Percentiles rank a stretch among this genome's conserved stretches.
Evolutionary conservation across 495 filamentous ascomycete species (phyloP).

Genomic region (Daldinia grandis): DNA sequence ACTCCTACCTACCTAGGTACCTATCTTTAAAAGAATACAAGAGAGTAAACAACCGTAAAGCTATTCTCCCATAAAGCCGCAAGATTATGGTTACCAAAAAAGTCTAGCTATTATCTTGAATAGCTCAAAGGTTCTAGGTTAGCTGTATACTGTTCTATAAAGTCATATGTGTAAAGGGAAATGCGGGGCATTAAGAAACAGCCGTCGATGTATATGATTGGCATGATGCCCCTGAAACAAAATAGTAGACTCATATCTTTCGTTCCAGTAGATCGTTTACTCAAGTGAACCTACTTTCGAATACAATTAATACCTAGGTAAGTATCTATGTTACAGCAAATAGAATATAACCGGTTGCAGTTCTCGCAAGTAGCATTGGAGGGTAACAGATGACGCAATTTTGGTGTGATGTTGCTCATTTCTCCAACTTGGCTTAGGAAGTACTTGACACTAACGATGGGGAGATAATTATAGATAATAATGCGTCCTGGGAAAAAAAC

Average conservation of each 20-base stretch:
- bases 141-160: too few species aligned
- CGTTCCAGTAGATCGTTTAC: not conserved
- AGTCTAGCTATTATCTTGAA: too few species aligned
- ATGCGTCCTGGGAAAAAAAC: not conserved
- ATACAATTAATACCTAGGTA: too few species aligned
- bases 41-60: too few species aligned
- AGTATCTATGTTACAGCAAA: not conserved
- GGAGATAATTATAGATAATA: not conserved
- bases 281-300: not conserved
- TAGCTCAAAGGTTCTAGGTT: too few species aligned
- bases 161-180: not conserved
- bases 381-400: conserved; percentile 37
- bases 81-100: too few species aligned
- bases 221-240: not conserved
- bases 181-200: not conserved
- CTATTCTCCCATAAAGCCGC: too few species aligned
- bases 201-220: not conserved
- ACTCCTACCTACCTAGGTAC: too few species aligned
- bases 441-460: not conserved
- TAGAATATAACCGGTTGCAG: not conserved
- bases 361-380: conserved; percentile 5
- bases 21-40: too few species aligned
- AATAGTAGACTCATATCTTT: not conserved
- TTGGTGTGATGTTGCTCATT: conserved; percentile 30
- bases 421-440: conserved; percentile 6